Evolutionary conservation across 2,329 filamentous ascomycete genomes (phyloP), one percentile per base, ranked within the genome.

Genomic region (Stagonosporopsis vannaccii): DNA sequence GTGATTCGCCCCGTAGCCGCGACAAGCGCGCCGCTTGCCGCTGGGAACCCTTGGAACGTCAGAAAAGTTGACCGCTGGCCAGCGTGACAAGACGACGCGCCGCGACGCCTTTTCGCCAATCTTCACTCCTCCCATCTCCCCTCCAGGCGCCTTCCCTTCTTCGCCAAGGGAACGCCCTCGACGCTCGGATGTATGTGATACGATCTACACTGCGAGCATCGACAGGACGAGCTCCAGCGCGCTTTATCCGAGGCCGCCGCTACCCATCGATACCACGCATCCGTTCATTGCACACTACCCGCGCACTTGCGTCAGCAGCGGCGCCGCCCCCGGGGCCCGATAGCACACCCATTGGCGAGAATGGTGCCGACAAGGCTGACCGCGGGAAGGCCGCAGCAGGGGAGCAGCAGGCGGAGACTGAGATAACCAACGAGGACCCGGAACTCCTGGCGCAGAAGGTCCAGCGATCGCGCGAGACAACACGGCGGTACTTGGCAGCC

Each of bases 141-240:
- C 54, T 50, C 58, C 61, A 67, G 68, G 70, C 60, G 55, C 51
- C 57, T 51, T 45, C 47, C 57, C 50, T 55, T 55, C 30, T 40
- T 48, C 55, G 52, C 25, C 17, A 42, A 39, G 47, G 53, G 48
- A 46, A 19, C 42, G 53, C 43, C 42, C 53, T 36, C 53, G 53
- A 66, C 57, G 61, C 63, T 70, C 73, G 71, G 67, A 79, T 79
- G 77, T 77, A 77, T 69, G 73, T 71, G 64, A 71, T 75, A 62
- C 75, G 74, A 67, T 70, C 71, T 61, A 73, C 75, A 65, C 70
- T 78, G 71, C 74, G 75, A 71, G 72, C 76, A 64, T 75, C 74
- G 44, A 68, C 59, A 51, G 68, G 63, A 70, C 74, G 71, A 67
- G 68, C 71, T 63, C 71, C 74, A 65, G 68, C 71, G 59, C 69